Conservation (phyloP, 2,329 filamentous ascomycete species). For the Myriangium duriaei region DNA sequence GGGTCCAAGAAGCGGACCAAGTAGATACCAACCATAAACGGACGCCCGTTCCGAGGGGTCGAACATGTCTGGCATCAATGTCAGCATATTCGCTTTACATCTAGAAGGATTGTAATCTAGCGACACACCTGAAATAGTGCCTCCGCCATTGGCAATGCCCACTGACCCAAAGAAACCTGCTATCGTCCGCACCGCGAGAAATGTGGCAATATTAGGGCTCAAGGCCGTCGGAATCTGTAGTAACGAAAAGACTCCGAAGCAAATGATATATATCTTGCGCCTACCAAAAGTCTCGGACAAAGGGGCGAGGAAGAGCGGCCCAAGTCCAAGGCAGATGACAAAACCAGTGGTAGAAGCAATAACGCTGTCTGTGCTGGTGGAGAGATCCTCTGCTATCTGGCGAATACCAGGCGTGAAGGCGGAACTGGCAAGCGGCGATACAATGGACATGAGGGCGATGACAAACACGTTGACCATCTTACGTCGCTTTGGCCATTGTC, state of each 20-base stretch:
- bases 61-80: too few species aligned
- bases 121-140: conserved; percentile 37
- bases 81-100: too few species aligned
- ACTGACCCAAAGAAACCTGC: conserved; percentile 40
- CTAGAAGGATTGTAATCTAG: too few species aligned
- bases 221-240: conserved; percentile 37
- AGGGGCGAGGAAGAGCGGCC: conserved; percentile 35
- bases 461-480: conserved; percentile 39
- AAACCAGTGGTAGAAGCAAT: conserved; percentile 40
- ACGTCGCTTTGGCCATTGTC: conserved; percentile 31
- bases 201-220: conserved; percentile 32
- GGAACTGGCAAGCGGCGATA: conserved; percentile 35
- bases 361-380: conserved; percentile 29
- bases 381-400: conserved; percentile 36
- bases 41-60: conserved; percentile 32
- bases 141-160: conserved; percentile 39
- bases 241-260: conserved; percentile 33
- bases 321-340: conserved; percentile 37
- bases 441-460: conserved; percentile 38
- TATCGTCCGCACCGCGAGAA: conserved; percentile 34
- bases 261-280: conserved; percentile 31
- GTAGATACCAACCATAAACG: conserved; percentile 34
- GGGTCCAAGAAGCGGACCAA: conserved; percentile 32
- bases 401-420: conserved; percentile 42
- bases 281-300: conserved; percentile 36